These are phyloP conservation scores for Phascolomyces articulosus DNA, from an alignment of 371 early-diverging fungal species.

Conservation along the genomic window DNA sequence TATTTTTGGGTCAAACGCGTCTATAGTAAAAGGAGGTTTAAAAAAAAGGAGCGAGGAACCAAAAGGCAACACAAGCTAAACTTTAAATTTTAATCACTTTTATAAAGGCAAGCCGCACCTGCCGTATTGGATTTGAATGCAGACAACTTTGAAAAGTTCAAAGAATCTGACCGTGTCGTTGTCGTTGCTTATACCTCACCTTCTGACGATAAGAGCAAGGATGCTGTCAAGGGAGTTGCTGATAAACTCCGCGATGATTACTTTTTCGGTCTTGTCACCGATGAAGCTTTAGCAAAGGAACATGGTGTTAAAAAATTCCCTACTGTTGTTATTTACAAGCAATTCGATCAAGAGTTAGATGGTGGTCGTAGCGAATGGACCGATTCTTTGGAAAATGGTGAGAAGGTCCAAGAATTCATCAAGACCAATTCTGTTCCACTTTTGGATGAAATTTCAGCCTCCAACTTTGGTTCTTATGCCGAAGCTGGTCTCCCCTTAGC, in stretches of 20 bases:
- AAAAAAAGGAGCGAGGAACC: too few relatives aligned
- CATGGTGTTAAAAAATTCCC: slow-evolving; percentile 57
- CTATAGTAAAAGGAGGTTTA: too few relatives aligned
- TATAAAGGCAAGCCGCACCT: slow-evolving; percentile 72
- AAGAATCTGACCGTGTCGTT: slow-evolving; percentile 83
- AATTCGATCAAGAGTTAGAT: slow-evolving; percentile 77
- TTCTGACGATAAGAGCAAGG: slow-evolving; percentile 63
- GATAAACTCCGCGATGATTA: slow-evolving; percentile 79
- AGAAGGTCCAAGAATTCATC: slow-evolving; percentile 71
- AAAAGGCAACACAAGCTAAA: not conserved
- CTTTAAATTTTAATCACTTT: not conserved
- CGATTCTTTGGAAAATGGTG: slow-evolving; percentile 54
- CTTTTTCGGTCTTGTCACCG: slow-evolving; percentile 79
- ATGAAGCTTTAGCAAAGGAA: slow-evolving; percentile 52
- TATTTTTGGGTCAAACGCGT: too few relatives aligned
- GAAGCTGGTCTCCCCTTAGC: slow-evolving; percentile 85
- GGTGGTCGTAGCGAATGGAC: slow-evolving; percentile 64
- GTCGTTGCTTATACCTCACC: slow-evolving; percentile 79
- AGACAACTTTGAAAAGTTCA: slow-evolving; percentile 73
- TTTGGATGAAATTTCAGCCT: slow-evolving; percentile 88
- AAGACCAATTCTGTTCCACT: slow-evolving; percentile 79
- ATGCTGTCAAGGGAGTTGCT: slow-evolving; percentile 66
- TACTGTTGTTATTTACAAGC: slow-evolving; percentile 82
- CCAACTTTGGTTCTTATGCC: slow-evolving; percentile 85
- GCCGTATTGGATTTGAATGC: slow-evolving; percentile 70